Percentiles rank a stretch among this genome's conserved stretches.
Evolutionary conservation across 495 filamentous ascomycete species (phyloP).

Genomic region (Penicillium turbatum): DNA sequence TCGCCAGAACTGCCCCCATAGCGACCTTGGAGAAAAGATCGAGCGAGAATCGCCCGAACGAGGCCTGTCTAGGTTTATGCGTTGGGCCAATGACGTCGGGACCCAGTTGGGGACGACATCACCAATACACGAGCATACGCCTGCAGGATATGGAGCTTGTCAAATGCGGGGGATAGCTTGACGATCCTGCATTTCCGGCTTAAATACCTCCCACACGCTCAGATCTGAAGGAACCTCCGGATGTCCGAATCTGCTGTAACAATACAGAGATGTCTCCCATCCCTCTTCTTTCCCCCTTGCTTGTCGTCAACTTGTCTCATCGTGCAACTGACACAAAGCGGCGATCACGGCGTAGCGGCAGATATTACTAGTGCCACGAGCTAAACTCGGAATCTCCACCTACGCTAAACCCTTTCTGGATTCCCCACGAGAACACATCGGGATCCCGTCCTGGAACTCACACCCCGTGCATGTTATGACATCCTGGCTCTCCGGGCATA

Average conservation of each 20-base stretch:
- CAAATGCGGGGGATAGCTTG: conserved; percentile 9
- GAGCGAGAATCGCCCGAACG: neutral
- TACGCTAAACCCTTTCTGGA: conserved; percentile 13
- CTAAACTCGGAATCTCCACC: conserved; percentile 24
- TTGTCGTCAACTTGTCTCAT: conserved; percentile 7
- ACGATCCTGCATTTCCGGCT: neutral
- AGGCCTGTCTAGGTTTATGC: neutral
- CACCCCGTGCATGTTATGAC: neutral
- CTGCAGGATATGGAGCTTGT: conserved; percentile 4
- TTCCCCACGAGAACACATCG: conserved; percentile 26
- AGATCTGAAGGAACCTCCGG: neutral
- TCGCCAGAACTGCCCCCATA: neutral
- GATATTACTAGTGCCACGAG: conserved; percentile 18
- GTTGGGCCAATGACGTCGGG: conserved; percentile 4
- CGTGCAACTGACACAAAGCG: neutral
- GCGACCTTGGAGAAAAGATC: neutral
- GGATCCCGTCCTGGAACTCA: conserved; percentile 5
- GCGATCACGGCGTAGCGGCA: neutral
- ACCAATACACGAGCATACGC: neutral
- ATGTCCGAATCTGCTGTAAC: neutral
- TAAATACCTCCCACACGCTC: neutral
- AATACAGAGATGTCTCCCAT: no score
- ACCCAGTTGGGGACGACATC: neutral
- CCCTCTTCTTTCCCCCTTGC: neutral
- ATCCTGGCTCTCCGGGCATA: neutral